Base-by-base conservation (phyloP, 495 filamentous ascomycete species). In the Letharia columbiana region DNA sequence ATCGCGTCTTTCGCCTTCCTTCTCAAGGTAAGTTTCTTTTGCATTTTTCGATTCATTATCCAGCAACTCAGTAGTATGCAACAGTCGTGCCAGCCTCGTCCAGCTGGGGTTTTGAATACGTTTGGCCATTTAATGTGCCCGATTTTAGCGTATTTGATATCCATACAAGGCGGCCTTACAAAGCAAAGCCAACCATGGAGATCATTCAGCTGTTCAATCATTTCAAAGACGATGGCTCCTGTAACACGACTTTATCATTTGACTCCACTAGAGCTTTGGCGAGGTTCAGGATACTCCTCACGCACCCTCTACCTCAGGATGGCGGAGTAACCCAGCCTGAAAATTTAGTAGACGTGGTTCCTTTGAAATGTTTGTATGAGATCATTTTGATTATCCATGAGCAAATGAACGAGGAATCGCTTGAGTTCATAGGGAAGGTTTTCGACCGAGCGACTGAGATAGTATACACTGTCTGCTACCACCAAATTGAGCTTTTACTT, bases 251-350 rank as follows among this genome's bases (percentile, higher is more conserved):
- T 5, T 28, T 50, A 50, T n/a, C 28, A 4, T 50, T 50, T 28
- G 47, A 50, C n/a, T 50, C 47, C 47, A 50, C 47, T 50, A 50
- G 47, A n/a, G 47, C 47, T 2, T 50, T 50, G 47, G 47, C 47
- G n/a, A 23, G 47, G 1, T 50, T 50, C n/a, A 50, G n/a, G 12
- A 23, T n/a, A 23, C 47, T 50, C 47, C 20, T 50, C 47, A 50
- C 47, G n/a, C 47, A 28, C 3, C 47, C 47, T 6, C 1, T 4
- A 13, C n/a, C 47, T 50, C 47, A 9, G 7, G 15, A 7, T 7
- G 15, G 49, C 23, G n/a, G 31, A 52, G 49, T 3, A 31, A 28
- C 11, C 31, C 3, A 3, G 23, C n/a, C 10, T 28, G 49, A 13
- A 13, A 13, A 11, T 52, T 52, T 5, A 52, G 23, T 31, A 7